Evolutionary conservation across 208 protist genomes (phyloP).

Genomic region (Leishmania arabica): DNA sequence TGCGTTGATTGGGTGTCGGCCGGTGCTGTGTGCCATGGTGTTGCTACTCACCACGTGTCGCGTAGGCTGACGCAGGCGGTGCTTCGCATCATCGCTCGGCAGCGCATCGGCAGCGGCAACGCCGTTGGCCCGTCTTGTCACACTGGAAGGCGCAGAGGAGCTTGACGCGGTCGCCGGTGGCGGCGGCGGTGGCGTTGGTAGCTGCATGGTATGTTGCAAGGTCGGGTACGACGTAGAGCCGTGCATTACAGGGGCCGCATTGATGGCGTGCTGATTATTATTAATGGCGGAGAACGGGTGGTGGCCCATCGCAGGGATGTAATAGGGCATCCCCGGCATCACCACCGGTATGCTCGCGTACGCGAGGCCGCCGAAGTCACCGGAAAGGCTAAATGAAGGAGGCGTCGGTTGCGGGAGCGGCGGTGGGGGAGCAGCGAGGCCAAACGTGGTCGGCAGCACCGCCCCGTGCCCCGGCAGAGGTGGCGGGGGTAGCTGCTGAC

Average conservation of each 20-base stretch:
- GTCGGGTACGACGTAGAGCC: constrained; percentile 15
- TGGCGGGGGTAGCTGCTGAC: constrained; percentile 1
- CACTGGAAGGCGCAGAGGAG: not conserved
- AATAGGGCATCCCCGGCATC: constrained; percentile 28
- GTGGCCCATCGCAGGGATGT: constrained; percentile 36
- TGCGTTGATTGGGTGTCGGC: constrained; percentile 8
- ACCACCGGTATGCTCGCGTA: constrained; percentile 13
- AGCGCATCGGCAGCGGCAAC: constrained; percentile 4
- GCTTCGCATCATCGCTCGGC: constrained; percentile 16
- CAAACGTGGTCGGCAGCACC: constrained; percentile 16
- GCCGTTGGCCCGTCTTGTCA: constrained; percentile 4
- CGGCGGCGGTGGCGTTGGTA: constrained; percentile 4
- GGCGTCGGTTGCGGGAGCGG: not conserved
- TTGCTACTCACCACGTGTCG: constrained; percentile 28
- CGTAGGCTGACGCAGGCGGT: constrained; percentile 16
- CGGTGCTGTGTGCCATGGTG: constrained; percentile 26
- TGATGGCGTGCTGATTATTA: constrained; percentile 42
- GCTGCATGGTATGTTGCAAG: not conserved
- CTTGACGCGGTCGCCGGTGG: not conserved
- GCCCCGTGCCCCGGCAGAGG: constrained; percentile 15
- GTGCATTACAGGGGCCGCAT: constrained; percentile 29
- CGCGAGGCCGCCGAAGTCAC: constrained; percentile 18
- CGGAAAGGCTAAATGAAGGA: constrained; percentile 9
- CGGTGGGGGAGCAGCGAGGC: constrained; percentile 4
- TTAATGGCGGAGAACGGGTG: constrained; percentile 42